Percentiles rank a stretch among this genome's conserved stretches.
Evolutionary conservation across 1,284 basidiomycete genomes (phyloP).

Genomic region (Spongiforma sp.): DNA sequence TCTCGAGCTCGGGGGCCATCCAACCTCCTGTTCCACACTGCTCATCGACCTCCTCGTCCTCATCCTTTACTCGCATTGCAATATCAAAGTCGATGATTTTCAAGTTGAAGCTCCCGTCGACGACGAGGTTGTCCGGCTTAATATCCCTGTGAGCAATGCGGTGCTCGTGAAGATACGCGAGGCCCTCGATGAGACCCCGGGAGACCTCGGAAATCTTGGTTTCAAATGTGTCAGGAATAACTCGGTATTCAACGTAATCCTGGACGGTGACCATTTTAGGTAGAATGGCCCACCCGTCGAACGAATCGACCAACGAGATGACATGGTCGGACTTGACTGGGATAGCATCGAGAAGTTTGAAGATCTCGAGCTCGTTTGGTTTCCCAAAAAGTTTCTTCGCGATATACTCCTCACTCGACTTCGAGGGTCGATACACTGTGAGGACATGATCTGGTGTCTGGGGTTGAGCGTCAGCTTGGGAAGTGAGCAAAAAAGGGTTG

Average conservation of each 20-base stretch:
- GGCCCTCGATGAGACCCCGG: neutral
- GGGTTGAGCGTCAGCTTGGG: neutral
- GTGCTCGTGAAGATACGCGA: neutral
- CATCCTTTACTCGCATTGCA: neutral
- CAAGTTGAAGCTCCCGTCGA: neutral
- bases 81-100: neutral
- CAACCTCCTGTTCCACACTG: neutral
- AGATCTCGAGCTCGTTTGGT: neutral
- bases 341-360: neutral
- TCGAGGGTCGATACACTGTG: neutral
- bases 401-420: neutral
- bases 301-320: neutral
- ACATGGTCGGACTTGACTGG: neutral
- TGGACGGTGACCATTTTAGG: neutral
- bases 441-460: neutral
- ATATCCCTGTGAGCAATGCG: neutral
- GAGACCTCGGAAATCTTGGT: neutral
- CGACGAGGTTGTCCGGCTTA: neutral
- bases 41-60: neutral
- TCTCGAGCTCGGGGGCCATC: neutral
- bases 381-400: neutral
- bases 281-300: neutral
- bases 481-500: neutral
- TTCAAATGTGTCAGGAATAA: neutral
- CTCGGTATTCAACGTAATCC: neutral